phyloP scores from a whole-genome alignment of 2,329 filamentous ascomycete genomes.

The Bimuria novae-zelandiae region DNA sequence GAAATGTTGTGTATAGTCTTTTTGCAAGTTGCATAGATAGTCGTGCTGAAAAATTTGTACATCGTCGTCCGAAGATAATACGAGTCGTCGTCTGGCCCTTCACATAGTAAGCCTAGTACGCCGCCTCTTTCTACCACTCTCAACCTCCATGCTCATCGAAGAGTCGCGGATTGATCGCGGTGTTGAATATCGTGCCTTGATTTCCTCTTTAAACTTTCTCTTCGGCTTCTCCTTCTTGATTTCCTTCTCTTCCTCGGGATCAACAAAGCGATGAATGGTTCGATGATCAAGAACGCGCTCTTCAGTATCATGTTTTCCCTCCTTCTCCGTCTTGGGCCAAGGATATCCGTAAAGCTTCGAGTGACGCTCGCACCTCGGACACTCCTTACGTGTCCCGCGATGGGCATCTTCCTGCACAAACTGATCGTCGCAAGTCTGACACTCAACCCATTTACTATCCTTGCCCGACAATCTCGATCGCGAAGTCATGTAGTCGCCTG shows the following conservation, averaged over 20 bases:
- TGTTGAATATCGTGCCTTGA: slow-evolving; percentile 33
- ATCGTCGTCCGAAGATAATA: neutral
- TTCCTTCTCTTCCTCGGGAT: slow-evolving; percentile 64
- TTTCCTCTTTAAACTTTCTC: slow-evolving; percentile 28
- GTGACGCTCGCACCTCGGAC: slow-evolving; percentile 91
- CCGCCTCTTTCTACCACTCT: slow-evolving; percentile 30
- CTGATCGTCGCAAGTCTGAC: slow-evolving; percentile 76
- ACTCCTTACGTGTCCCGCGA: slow-evolving; percentile 75
- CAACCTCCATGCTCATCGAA: slow-evolving; percentile 23
- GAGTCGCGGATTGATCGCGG: slow-evolving; percentile 29
- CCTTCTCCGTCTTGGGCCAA: slow-evolving; percentile 93
- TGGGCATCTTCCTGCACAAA: slow-evolving; percentile 93
- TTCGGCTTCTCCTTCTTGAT: slow-evolving; percentile 37
- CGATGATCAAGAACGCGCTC: slow-evolving; percentile 79
- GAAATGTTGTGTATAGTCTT: too few species aligned
- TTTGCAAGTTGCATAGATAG: neutral
- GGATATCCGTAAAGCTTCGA: slow-evolving; percentile 93
- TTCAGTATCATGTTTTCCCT: slow-evolving; percentile 72
- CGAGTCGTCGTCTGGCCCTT: neutral
- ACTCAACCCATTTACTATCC: slow-evolving; percentile 83
- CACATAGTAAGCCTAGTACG: slow-evolving; percentile 39
- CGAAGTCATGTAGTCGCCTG: slow-evolving; percentile 75
- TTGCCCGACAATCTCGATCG: slow-evolving; percentile 74
- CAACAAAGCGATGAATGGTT: slow-evolving; percentile 82
- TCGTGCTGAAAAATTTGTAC: neutral